Base-by-base conservation (phyloP, 345 rosid genomes). In the Corchorus capsularis region DNA sequence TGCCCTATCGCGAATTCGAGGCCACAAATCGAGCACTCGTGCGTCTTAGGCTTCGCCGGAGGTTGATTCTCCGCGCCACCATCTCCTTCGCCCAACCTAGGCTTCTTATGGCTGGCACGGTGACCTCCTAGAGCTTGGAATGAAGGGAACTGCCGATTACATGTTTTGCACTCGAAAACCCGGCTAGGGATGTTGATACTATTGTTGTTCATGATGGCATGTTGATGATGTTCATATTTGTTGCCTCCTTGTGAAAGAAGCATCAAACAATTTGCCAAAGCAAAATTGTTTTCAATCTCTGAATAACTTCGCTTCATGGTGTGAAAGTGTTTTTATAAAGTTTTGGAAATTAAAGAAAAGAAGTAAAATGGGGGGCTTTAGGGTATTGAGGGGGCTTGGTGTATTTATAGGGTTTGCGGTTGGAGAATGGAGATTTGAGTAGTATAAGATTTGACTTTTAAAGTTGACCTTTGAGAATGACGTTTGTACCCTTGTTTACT, bases 1-100 rank as follows among this genome's bases (percentile, higher is more conserved):
- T 91, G 92, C 5, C 93, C 98, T 49, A 94, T 84, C 0, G 97
- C 83, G 56, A 94, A 94, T 84, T 91, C 95, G 0, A 89, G 83
- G 5, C 98, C 98, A 52, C 98, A 94, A 1, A 94, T 87, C 4
- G 98, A 91, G 74, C 98, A 94, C 85, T 90, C 93, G 50, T 94
- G 98, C 1, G 90, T 82, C 71, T 89, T 91, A 2, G 87, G 80
- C 77, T 90, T 90, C 3, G 50, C 62, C 6, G 89, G 85, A 0
- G 80, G 60, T 2, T 72, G 75, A 1, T 57, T 60, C 59, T 81
- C 82, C 1, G 66, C 4, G 8, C 62, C 76, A 0, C 73, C 79
- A 0, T 45, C 78, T 8, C 79, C 71, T 0, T 54, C 73, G 46
- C 5, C 56, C 69, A 83, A 43, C 84, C 80, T 79, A 1, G 87